Base-by-base conservation (phyloP, 768 basidiomycete genomes). In the Agaricus sinodeliciosus region DNA sequence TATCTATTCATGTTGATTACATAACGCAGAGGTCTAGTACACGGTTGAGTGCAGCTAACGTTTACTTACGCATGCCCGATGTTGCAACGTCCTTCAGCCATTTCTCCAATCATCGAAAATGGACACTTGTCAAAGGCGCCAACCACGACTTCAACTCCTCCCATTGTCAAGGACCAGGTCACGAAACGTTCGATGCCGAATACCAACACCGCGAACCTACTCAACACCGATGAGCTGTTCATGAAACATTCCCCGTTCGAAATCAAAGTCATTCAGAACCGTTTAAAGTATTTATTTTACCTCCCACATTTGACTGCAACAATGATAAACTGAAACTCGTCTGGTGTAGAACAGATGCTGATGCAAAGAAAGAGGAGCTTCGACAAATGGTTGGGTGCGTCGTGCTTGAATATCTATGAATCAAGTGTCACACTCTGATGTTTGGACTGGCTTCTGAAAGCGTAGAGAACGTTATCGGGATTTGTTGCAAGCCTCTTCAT, bases 351-450 rank as follows among this genome's bases (percentile, higher is more conserved):
- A 70, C 77, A 13, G 90, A 92, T 70, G 90, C 90, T 0, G 87
- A 91, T 63, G 84, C 82, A 41, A 92, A 93, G 66, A 87, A 90
- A 61, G 87, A 92, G 64, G 90, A 93, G 62, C 76, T 93, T 41
- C 78, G 90, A 61, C 73, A 88, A 42, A 93, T 92, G 90, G 90
- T 93, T 69, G 90, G 90, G 90, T 93, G 72, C 79, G 90, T 84
- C 43, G 58, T 41, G 54, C 31, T 13, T 26, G 39, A 15, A 18
- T 18, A 25, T 35, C 3, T 22, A 48, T 22, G n/a, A 44, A 40
- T 49, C 15, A 22, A 12, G 31, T 22, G 28, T 27, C 35, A 50
- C 51, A 49, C 28, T 51, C 56, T 54, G 53, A 27, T 54, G 44
- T 59, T 58, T 54, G 61, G 55, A 72, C 60, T 65, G 62, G 69